Evolutionary conservation across 129 eudicot genomes (phyloP).

Genomic region (Chrysanthemum lavandulifolium): DNA sequence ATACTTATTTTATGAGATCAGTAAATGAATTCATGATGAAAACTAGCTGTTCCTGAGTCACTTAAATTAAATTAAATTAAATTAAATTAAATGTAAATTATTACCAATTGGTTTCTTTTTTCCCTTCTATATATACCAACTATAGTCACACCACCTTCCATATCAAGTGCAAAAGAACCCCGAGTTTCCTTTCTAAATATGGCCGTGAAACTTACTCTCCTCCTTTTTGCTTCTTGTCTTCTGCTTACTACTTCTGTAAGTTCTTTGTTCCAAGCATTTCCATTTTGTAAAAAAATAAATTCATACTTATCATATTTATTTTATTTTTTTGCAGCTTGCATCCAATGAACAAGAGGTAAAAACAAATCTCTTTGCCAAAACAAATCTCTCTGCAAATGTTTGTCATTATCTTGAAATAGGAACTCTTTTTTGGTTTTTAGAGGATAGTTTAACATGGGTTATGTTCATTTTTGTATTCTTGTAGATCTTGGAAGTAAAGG

Average conservation of each 20-base stretch:
- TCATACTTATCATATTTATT: not conserved
- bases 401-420: conserved; percentile 16
- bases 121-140: conserved; percentile 33
- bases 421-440: not conserved
- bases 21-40: too few relatives aligned
- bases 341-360: conserved; percentile 30
- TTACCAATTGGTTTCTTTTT: too few relatives aligned
- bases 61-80: too few relatives aligned
- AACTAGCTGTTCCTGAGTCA: too few relatives aligned
- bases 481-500: conserved; percentile 23
- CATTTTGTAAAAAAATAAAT: not conserved
- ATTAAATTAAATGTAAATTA: too few relatives aligned
- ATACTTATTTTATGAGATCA: too few relatives aligned
- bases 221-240: conserved; percentile 31
- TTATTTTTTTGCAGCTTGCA: conserved; percentile 11
- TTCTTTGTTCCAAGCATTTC: not conserved
- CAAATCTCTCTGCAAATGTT: conserved; percentile 21
- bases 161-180: not conserved
- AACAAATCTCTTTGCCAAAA: conserved; percentile 17
- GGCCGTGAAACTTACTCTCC: conserved; percentile 31
- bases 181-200: conserved; percentile 23
- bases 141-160: not conserved
- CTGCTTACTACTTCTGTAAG: conserved; percentile 35
- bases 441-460: conserved; percentile 6
- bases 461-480: conserved; percentile 29